These are phyloP conservation scores for Yamadazyma kitorensis DNA, from an alignment of 805 yeast species.

Conservation along the genomic window DNA sequence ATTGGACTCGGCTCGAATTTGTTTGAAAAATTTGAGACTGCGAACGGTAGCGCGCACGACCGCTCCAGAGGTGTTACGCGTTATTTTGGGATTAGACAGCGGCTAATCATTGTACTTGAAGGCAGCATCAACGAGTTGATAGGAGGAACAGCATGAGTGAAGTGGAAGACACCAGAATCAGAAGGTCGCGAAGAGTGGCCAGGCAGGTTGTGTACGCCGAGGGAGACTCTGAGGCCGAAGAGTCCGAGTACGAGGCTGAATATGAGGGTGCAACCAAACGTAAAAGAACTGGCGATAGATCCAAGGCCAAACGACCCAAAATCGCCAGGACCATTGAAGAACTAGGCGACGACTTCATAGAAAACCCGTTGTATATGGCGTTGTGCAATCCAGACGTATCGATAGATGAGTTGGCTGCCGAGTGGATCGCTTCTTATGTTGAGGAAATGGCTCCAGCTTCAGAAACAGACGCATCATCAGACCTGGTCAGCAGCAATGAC, in stretches of 20 bases:
- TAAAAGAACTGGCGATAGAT: not conserved
- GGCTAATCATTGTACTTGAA: not conserved
- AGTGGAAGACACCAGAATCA: not conserved
- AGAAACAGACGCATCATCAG: slow-evolving; percentile 36
- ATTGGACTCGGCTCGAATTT: too few relatives aligned
- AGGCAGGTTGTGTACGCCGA: slow-evolving; percentile 2
- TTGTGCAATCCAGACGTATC: slow-evolving; percentile 30
- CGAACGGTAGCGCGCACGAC: too few relatives aligned
- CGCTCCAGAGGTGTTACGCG: too few relatives aligned
- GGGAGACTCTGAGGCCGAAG: slow-evolving; percentile 1
- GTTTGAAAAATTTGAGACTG: too few relatives aligned
- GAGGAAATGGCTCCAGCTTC: slow-evolving; percentile 22
- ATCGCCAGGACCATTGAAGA: slow-evolving; percentile 4
- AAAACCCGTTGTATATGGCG: slow-evolving; percentile 28
- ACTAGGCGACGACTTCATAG: slow-evolving; percentile 22
- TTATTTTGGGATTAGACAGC: too few relatives aligned
- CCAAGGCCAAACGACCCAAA: slow-evolving; percentile 3
- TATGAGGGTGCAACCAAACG: slow-evolving; percentile 1
- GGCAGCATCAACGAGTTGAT: not conserved
- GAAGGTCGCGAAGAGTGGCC: slow-evolving; percentile 4
- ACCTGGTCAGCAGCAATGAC: too few relatives aligned
- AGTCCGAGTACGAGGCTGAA: slow-evolving; percentile 5
- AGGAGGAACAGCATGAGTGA: not conserved
- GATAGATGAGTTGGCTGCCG: slow-evolving; percentile 33
- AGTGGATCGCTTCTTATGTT: slow-evolving; percentile 34